Base-by-base conservation (phyloP, 495 filamentous ascomycete genomes). In the Penicillium atrosanguineum region DNA sequence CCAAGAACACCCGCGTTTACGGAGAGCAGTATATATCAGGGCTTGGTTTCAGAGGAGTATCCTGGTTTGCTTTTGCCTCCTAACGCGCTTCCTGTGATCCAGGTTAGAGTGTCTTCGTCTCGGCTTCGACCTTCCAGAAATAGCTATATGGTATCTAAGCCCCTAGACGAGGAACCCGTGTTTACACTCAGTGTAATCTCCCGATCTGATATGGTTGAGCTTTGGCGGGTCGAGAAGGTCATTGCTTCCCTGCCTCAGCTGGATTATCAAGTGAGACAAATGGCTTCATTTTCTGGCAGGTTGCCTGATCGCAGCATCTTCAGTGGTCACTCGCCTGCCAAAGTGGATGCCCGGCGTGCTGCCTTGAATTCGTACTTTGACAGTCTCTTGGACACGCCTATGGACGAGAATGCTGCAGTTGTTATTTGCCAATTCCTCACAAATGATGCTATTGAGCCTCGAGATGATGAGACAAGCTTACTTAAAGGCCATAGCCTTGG, bases 201-300 rank as follows among this genome's bases (percentile, higher is more conserved):
- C 14, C 82, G 90, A 50, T 84, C 85, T 9, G 84, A 90, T 61
- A 79, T 83, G n/a, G 80, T 78, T 37, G 91, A 97, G 64, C 74
- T 97, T 28, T 95, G 95, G 90, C 82, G 94, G 37, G 84, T 97
- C 8, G 94, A 97, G 69, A 98, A 97, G 63, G 88, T 95, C 50
- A 86, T 90, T 11, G 69, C 81, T 28, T 87, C 95, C 48, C 72
- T 98, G n/a, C 81, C 86, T 11, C 81, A 87, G 55, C 78, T 98
- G 23, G 92, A 98, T 69, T 78, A 86, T 41, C 81, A 87, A 59
- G 73, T 98, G 44, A 89, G 87, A 62, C 83, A 87, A 56, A 81
- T 82, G 31, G 76, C 80, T 37, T 61, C 77, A 4, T 90, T 95
- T 61, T 78, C 79, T 14, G 80, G 72, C 15, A 91, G 77, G 70